Conservation (phyloP, 2,329 filamentous ascomycete genomes). For the Thielaviopsis cerberus region DNA sequence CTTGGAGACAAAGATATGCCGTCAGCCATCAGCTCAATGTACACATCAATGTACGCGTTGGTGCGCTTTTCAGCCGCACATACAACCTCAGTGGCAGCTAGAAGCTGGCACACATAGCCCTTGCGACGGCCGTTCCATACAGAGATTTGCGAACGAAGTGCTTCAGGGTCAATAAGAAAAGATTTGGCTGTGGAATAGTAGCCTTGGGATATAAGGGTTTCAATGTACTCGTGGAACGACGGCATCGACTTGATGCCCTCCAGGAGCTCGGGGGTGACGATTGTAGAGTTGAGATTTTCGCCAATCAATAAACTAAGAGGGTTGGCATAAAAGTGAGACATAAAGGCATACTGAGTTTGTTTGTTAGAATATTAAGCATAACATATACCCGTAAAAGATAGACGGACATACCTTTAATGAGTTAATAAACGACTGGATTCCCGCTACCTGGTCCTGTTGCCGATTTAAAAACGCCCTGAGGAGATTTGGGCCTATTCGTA, state of each 20-base stretch:
- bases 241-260: slow-evolving; percentile 48
- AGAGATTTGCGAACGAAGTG: neutral
- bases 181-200: neutral
- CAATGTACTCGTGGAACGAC: slow-evolving; percentile 38
- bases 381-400: neutral
- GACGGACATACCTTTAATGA: slow-evolving; percentile 40
- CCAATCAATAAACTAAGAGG: slow-evolving; percentile 46
- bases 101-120: slow-evolving; percentile 1
- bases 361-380: neutral
- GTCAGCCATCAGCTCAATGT: slow-evolving; percentile 39
- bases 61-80: slow-evolving; percentile 7
- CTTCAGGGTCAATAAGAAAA: neutral
- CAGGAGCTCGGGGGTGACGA: slow-evolving; percentile 32
- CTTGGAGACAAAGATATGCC: slow-evolving; percentile 34
- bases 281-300: slow-evolving; percentile 10
- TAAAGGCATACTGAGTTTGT: slow-evolving; percentile 53
- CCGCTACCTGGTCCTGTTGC: slow-evolving; percentile 60
- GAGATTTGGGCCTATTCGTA: slow-evolving; percentile 47
- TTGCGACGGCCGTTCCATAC: neutral
- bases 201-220: slow-evolving; percentile 4
- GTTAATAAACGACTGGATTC: slow-evolving; percentile 52
- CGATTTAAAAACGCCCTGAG: slow-evolving; percentile 47
- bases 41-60: slow-evolving; percentile 18
- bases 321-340: slow-evolving; percentile 74
- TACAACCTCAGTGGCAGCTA: slow-evolving; percentile 6